These are phyloP conservation scores for Peronospora farinosa DNA, from an alignment of 352 stramenopile species.

Conservation along the genomic window DNA sequence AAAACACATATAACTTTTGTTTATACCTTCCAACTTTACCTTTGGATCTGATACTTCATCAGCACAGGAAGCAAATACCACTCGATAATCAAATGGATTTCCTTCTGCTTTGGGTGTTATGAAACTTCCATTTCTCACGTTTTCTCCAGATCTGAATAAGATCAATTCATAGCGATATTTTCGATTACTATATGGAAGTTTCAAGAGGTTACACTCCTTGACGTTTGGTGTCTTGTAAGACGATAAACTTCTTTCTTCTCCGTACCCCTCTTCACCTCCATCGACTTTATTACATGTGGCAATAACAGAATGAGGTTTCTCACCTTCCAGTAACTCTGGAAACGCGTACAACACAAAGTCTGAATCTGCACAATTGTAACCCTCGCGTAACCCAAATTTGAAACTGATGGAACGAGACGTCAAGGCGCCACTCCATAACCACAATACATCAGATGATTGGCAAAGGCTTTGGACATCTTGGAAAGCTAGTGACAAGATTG, in stretches of 20 bases:
- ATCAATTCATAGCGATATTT: constrained; percentile 59
- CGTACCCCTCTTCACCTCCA: constrained; percentile 21
- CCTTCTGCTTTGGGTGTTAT: constrained; percentile 43
- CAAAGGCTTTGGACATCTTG: constrained; percentile 16
- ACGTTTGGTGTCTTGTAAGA: constrained; percentile 30
- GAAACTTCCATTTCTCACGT: constrained; percentile 41
- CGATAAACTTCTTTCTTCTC: constrained; percentile 25
- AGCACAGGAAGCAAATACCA: constrained; percentile 76
- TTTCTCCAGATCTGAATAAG: constrained; percentile 27
- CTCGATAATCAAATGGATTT: constrained; percentile 48
- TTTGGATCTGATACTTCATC: constrained; percentile 71
- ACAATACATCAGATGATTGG: constrained; percentile 43
- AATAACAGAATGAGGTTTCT: constrained; percentile 48
- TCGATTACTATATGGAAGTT: constrained; percentile 44
- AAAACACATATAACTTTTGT: constrained; percentile 1
- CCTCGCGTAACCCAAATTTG: constrained; percentile 57
- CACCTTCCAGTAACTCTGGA: constrained; percentile 31
- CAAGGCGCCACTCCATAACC: constrained; percentile 69
- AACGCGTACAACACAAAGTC: constrained; percentile 58
- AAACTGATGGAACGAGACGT: constrained; percentile 62
- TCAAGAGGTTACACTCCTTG: constrained; percentile 39
- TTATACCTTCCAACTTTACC: constrained; percentile 15
- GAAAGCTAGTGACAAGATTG: not conserved
- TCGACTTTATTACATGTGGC: constrained; percentile 30
- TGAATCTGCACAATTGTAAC: constrained; percentile 38